These are phyloP conservation scores for Coniochaeta pulveracea DNA, from an alignment of 2,329 filamentous ascomycete genomes.

Conservation along the genomic window DNA sequence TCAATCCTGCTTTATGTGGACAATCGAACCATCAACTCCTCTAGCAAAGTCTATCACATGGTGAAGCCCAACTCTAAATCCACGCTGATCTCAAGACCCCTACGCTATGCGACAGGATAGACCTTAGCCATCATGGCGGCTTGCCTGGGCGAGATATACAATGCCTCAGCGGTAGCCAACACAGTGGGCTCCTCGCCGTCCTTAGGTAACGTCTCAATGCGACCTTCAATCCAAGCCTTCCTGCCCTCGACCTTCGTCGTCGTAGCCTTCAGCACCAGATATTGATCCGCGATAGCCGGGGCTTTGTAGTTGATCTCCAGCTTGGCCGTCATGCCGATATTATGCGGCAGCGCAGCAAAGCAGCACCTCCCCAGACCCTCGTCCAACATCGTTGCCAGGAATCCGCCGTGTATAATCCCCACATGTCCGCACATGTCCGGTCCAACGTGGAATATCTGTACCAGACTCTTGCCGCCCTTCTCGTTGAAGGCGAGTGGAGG, in stretches of 20 bases:
- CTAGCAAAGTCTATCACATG: not conserved
- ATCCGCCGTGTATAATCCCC: constrained; percentile 79
- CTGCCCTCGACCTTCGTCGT: constrained; percentile 82
- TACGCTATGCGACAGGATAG: constrained; percentile 17
- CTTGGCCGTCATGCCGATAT: constrained; percentile 77
- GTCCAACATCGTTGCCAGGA: constrained; percentile 86
- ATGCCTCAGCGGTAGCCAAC: constrained; percentile 69
- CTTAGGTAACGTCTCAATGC: constrained; percentile 64
- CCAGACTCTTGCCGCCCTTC: constrained; percentile 54
- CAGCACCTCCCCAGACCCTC: constrained; percentile 82
- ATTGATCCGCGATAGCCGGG: constrained; percentile 65
- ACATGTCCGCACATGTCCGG: constrained; percentile 77
- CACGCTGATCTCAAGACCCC: not conserved
- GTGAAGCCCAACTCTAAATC: not conserved
- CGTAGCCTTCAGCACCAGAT: constrained; percentile 66
- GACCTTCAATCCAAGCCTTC: constrained; percentile 88
- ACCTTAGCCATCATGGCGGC: constrained; percentile 37
- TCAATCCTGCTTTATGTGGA: not conserved
- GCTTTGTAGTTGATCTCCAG: constrained; percentile 73
- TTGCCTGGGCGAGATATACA: constrained; percentile 83
- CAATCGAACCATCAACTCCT: not conserved
- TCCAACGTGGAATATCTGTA: constrained; percentile 69
- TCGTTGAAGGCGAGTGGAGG: constrained; percentile 73
- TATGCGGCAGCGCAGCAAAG: constrained; percentile 78
- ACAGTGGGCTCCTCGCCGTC: constrained; percentile 52